These are phyloP conservation scores for Phytophthora idaei DNA, from an alignment of 352 stramenopile species.

Conservation along the genomic window DNA sequence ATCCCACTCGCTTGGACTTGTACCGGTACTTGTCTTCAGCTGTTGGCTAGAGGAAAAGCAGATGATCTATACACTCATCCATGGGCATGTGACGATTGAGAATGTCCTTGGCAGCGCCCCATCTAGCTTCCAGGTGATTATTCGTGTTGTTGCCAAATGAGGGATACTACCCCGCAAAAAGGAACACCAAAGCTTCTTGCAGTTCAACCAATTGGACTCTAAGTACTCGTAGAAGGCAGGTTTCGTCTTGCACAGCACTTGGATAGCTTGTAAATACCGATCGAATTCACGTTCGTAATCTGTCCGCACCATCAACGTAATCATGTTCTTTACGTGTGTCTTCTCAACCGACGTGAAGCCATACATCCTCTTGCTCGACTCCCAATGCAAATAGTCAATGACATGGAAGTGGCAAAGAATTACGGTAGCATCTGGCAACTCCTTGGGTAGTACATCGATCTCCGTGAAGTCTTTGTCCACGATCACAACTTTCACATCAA, in stretches of 20 bases:
- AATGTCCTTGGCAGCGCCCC: not conserved
- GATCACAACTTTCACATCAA: constrained; percentile 1
- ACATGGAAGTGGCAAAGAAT: constrained; percentile 6
- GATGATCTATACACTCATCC: constrained; percentile 1
- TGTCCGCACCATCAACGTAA: not conserved
- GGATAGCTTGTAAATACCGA: not conserved
- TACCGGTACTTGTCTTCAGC: not conserved
- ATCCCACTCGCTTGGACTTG: not conserved
- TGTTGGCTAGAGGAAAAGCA: not conserved
- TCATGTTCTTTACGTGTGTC: not conserved
- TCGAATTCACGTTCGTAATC: not conserved
- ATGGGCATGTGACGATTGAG: not conserved
- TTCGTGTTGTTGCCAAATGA: constrained; percentile 1
- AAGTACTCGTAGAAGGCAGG: not conserved
- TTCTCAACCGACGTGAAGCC: constrained; percentile 3
- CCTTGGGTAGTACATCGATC: not conserved
- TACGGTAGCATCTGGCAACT: not conserved
- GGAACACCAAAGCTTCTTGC: not conserved
- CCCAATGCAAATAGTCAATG: not conserved
- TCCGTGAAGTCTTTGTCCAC: constrained; percentile 2
- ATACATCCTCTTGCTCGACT: constrained; percentile 1
- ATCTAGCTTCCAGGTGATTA: not conserved
- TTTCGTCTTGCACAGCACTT: not conserved
- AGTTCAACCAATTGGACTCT: not conserved
- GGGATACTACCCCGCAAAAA: not conserved